A percentile compares a stretch with the other conserved stretches of the same genome.
Evolutionary conservation across 1,139 yeast genomes (phyloP).

Genomic region (Blastobotrys elegans): DNA sequence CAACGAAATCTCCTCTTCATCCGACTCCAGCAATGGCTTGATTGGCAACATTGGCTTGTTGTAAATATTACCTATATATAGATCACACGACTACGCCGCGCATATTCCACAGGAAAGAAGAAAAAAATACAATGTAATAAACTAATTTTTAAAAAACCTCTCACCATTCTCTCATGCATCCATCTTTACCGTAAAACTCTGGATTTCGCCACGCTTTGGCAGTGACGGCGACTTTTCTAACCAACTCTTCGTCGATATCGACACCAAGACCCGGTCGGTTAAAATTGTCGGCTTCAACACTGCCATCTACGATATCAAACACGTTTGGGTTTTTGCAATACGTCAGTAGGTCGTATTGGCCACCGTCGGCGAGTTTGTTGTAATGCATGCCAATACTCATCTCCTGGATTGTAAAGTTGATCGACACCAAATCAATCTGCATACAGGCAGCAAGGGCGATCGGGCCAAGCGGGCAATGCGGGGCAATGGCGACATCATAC

Average conservation of each 20-base stretch:
- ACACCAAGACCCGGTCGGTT: constrained; percentile 30
- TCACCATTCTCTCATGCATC: constrained; percentile 28
- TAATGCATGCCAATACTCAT: constrained; percentile 30
- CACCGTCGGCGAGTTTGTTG: constrained; percentile 21
- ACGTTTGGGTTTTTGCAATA: constrained; percentile 26
- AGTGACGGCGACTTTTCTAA: constrained; percentile 20
- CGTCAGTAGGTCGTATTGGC: constrained; percentile 26
- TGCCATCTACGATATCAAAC: constrained; percentile 27
- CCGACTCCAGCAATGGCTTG: not conserved
- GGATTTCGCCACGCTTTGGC: constrained; percentile 30
- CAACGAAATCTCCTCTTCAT: not conserved
- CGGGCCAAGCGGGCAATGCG: constrained; percentile 34
- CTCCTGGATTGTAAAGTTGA: constrained; percentile 30
- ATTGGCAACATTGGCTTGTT: not conserved
- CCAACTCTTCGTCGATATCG: constrained; percentile 28
- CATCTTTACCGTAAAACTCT: constrained; percentile 29
- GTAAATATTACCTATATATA: no score
- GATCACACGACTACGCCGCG: no score
- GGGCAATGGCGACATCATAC: constrained; percentile 33
- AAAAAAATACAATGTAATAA: no score
- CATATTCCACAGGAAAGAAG: no score
- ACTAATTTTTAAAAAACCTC: not conserved
- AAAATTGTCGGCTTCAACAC: constrained; percentile 20
- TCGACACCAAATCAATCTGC: constrained; percentile 28
- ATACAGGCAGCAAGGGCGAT: constrained; percentile 32